A percentile compares a stretch with the other conserved stretches of the same genome.
These are phyloP conservation scores for thale cress (Arabidopsis thaliana) DNA, from an alignment of 345 rosid species.

Conservation along the genomic window TAIR10.1 NC_003074.8:6125001-6125500, in stretches of 20 bases:
- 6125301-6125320: conserved; percentile 65
- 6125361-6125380: conserved; percentile 19
- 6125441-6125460: conserved; percentile 16
- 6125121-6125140: too few species aligned
- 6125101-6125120: conserved; percentile 11
- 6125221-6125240: conserved; percentile 20
- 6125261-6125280: conserved; percentile 29
- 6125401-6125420: conserved; percentile 15
- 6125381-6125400: neutral
- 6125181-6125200: conserved; percentile 14
- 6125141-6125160: neutral
- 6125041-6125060: conserved; percentile 59
- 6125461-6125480: neutral
- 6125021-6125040: conserved; percentile 69
- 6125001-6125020: conserved; percentile 78
- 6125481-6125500: conserved; percentile 18
- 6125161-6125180: neutral
- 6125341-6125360: conserved; percentile 18
- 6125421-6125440: conserved; percentile 1
- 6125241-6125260: conserved; percentile 16
- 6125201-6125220: conserved; percentile 22
- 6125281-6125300: conserved; percentile 64
- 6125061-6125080: conserved; percentile 52
- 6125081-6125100: conserved; percentile 55
- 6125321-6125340: conserved; percentile 53